Conservation (phyloP, 2,329 filamentous ascomycete genomes). For the Aureobasidium sp. region DNA sequence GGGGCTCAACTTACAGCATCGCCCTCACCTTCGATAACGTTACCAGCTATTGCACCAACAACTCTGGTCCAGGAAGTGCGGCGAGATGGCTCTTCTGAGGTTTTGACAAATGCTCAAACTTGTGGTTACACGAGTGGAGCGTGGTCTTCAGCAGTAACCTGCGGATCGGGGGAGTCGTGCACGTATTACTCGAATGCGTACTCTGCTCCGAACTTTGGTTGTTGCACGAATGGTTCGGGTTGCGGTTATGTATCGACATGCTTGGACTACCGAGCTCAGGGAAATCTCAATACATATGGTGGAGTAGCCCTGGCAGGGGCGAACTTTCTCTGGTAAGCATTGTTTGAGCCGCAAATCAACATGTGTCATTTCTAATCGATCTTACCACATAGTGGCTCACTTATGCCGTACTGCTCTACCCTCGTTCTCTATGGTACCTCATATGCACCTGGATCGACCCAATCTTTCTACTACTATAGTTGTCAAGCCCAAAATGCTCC, state of each 20-base stretch:
- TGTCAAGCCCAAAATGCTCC: neutral
- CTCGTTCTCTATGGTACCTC: conserved; percentile 7
- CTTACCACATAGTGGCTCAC: neutral
- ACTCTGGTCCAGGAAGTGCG: neutral
- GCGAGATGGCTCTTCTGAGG: neutral
- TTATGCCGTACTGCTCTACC: conserved; percentile 1
- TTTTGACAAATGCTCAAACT: conserved; percentile 9
- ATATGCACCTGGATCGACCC: neutral
- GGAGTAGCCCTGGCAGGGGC: neutral
- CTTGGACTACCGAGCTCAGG: conserved; percentile 1
- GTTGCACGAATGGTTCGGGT: neutral
- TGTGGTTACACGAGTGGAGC: conserved; percentile 12
- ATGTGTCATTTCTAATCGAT: neutral
- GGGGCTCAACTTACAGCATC: neutral
- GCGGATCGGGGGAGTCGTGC: neutral
- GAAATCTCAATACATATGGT: neutral
- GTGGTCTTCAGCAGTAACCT: conserved; percentile 14
- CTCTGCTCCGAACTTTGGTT: conserved; percentile 13
- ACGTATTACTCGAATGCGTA: conserved; percentile 2
- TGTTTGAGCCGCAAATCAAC: neutral
- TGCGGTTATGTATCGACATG: conserved; percentile 14
- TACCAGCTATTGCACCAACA: neutral
- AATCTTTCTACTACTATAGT: conserved; percentile 7
- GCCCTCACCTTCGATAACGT: neutral
- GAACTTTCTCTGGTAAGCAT: neutral